Evolutionary conservation across 495 filamentous ascomycete genomes (phyloP).

Genomic region (Aspergillus steynii): DNA sequence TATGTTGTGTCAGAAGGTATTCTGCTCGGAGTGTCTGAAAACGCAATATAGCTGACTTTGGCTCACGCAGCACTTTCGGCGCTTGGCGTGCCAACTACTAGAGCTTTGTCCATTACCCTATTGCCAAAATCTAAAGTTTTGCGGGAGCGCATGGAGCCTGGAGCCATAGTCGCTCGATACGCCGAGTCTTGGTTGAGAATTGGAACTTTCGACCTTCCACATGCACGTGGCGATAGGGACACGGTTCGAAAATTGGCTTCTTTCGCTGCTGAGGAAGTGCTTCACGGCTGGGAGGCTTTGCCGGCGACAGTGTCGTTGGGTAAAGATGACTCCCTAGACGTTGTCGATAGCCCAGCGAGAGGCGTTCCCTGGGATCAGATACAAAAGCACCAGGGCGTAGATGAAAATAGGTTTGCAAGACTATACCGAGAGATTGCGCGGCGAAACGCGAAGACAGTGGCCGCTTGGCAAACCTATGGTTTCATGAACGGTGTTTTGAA

Average conservation of each 20-base stretch:
- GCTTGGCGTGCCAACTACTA: constrained; percentile 79
- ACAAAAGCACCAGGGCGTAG: constrained; percentile 61
- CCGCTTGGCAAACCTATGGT: constrained; percentile 93
- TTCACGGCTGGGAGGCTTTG: constrained; percentile 78
- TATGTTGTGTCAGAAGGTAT: constrained; percentile 82
- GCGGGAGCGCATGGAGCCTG: constrained; percentile 86
- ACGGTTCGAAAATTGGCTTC: constrained; percentile 71
- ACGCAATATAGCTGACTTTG: background rate
- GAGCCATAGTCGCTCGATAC: constrained; percentile 87
- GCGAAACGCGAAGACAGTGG: constrained; percentile 85
- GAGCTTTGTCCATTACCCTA: constrained; percentile 79
- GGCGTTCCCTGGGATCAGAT: constrained; percentile 55
- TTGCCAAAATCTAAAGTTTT: constrained; percentile 69
- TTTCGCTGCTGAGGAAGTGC: constrained; percentile 83
- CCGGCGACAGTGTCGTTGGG: constrained; percentile 51
- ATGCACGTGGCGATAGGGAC: constrained; percentile 75
- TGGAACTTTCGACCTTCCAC: constrained; percentile 88
- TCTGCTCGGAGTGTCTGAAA: background rate
- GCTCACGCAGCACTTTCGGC: constrained; percentile 63
- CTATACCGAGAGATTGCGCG: constrained; percentile 86
- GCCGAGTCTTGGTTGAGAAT: constrained; percentile 91
- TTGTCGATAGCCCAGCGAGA: constrained; percentile 42
- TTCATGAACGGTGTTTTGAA: constrained; percentile 98
- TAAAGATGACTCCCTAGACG: constrained; percentile 36
- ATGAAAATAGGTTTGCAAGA: constrained; percentile 83